phyloP scores from a whole-genome alignment of 2,329 filamentous ascomycete genomes.

The Paraconiothyrium sp. region DNA sequence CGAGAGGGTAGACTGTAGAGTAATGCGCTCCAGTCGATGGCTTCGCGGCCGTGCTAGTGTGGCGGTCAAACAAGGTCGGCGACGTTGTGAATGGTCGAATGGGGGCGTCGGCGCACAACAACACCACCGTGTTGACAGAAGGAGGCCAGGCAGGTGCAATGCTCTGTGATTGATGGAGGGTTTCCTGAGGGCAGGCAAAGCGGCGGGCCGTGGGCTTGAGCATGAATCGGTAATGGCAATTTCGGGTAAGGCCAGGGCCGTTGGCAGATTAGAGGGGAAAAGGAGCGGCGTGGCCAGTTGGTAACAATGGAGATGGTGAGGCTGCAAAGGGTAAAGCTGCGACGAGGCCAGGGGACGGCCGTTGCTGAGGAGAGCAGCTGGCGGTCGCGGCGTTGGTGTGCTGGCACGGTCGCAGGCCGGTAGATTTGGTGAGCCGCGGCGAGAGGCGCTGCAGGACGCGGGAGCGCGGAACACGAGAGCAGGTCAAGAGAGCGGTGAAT shows the following conservation, averaged over 20 bases:
- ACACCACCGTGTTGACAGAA: slow-evolving; percentile 28
- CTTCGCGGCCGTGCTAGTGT: slow-evolving; percentile 17
- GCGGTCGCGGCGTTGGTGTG: slow-evolving; percentile 49
- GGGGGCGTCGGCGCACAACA: slow-evolving; percentile 25
- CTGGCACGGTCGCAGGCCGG: slow-evolving; percentile 35
- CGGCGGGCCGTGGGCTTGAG: slow-evolving; percentile 42
- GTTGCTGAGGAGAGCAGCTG: slow-evolving; percentile 49
- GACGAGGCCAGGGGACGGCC: slow-evolving; percentile 44
- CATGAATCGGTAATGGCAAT: slow-evolving; percentile 48
- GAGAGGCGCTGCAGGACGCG: slow-evolving; percentile 21
- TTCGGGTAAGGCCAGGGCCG: slow-evolving; percentile 45
- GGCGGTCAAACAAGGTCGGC: slow-evolving; percentile 36
- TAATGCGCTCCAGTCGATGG: slow-evolving; percentile 21
- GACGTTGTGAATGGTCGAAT: slow-evolving; percentile 33
- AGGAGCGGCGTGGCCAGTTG: slow-evolving; percentile 37
- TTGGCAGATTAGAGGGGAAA: slow-evolving; percentile 50
- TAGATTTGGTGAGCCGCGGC: slow-evolving; percentile 22
- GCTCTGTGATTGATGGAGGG: slow-evolving; percentile 42
- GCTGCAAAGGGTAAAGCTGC: slow-evolving; percentile 42
- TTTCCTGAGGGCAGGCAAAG: slow-evolving; percentile 34
- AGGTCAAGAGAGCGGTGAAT: slow-evolving; percentile 15
- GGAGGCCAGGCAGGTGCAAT: slow-evolving; percentile 27
- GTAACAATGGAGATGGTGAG: slow-evolving; percentile 47
- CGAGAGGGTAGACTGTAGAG: slow-evolving; percentile 32
- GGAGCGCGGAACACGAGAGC: background rate